These are phyloP conservation scores for Microascus cirrosus DNA, from an alignment of 2,329 filamentous ascomycete species.

Conservation along the genomic window DNA sequence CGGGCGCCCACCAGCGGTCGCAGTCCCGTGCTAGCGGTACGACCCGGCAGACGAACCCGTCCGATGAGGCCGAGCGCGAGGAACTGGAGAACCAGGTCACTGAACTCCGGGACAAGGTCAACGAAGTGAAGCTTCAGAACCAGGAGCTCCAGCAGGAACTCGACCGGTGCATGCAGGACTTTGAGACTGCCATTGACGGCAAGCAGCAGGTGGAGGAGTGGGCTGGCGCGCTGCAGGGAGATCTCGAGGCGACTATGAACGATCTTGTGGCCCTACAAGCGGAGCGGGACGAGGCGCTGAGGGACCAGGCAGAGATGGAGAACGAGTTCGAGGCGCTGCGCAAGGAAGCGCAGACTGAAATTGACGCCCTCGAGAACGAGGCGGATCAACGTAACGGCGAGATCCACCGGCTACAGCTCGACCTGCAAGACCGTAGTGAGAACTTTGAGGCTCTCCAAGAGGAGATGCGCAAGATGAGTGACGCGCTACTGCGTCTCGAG, in stretches of 20 bases:
- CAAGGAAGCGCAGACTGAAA: constrained; percentile 54
- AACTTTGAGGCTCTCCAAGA: constrained; percentile 86
- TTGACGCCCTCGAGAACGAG: constrained; percentile 58
- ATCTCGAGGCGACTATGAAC: constrained; percentile 67
- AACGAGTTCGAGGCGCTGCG: constrained; percentile 49
- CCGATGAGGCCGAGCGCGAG: constrained; percentile 71
- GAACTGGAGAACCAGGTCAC: constrained; percentile 77
- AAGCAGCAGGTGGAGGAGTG: constrained; percentile 49
- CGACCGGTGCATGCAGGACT: constrained; percentile 67
- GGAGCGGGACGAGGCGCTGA: constrained; percentile 77
- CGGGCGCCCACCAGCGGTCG: constrained; percentile 51
- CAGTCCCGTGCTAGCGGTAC: constrained; percentile 62
- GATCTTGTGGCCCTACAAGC: constrained; percentile 69
- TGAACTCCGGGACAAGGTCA: constrained; percentile 75
- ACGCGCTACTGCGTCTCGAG: constrained; percentile 75
- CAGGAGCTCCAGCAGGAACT: constrained; percentile 79
- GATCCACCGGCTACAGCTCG: constrained; percentile 56
- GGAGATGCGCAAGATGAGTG: constrained; percentile 87
- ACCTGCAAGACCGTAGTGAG: constrained; percentile 67
- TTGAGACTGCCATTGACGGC: constrained; percentile 59
- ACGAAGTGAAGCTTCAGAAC: constrained; percentile 76
- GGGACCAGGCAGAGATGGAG: constrained; percentile 49
- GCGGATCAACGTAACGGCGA: constrained; percentile 63
- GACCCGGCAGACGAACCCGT: constrained; percentile 41
- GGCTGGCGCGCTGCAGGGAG: constrained; percentile 59